Percentiles rank a stretch among this genome's conserved stretches.
Conservation (phyloP, 2,329 filamentous ascomycete genomes). For the Gremmenia infestans region DNA sequence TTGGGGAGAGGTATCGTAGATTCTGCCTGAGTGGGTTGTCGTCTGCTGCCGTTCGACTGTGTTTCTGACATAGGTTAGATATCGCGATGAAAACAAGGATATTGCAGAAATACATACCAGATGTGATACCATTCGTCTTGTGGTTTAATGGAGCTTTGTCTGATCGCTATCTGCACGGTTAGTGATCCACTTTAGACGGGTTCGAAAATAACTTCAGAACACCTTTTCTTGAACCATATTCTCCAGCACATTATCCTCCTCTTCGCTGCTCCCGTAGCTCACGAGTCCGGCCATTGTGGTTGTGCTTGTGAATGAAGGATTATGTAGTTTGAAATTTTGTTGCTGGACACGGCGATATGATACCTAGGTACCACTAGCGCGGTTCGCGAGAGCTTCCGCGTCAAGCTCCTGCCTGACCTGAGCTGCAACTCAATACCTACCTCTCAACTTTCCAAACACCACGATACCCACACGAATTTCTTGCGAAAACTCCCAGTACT, state of each 20-base stretch:
- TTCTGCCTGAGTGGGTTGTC: background rate
- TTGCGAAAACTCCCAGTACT: background rate
- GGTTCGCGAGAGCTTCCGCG: constrained; percentile 12
- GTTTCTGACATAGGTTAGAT: constrained; percentile 17
- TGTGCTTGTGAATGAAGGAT: background rate
- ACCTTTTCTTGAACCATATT: constrained; percentile 18
- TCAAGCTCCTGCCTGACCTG: constrained; percentile 18
- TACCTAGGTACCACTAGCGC: background rate
- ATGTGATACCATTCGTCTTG: constrained; percentile 14
- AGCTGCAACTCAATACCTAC: constrained; percentile 6
- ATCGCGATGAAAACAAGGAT: background rate
- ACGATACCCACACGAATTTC: background rate
- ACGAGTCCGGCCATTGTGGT: constrained; percentile 32
- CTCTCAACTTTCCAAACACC: constrained; percentile 6
- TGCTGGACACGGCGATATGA: constrained; percentile 7
- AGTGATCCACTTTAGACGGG: constrained; percentile 11
- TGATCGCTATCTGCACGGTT: constrained; percentile 19
- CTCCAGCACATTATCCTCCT: constrained; percentile 28
- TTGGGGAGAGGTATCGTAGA: constrained; percentile 2
- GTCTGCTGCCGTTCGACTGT: constrained; percentile 8
- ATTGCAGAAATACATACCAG: constrained; percentile 14
- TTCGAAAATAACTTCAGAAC: constrained; percentile 5
- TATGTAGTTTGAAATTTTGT: background rate
- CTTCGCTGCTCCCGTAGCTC: constrained; percentile 36
- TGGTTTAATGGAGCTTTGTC: constrained; percentile 10